Conservation (phyloP, 2,329 filamentous ascomycete species). For the Fusarium sp. region DNA sequence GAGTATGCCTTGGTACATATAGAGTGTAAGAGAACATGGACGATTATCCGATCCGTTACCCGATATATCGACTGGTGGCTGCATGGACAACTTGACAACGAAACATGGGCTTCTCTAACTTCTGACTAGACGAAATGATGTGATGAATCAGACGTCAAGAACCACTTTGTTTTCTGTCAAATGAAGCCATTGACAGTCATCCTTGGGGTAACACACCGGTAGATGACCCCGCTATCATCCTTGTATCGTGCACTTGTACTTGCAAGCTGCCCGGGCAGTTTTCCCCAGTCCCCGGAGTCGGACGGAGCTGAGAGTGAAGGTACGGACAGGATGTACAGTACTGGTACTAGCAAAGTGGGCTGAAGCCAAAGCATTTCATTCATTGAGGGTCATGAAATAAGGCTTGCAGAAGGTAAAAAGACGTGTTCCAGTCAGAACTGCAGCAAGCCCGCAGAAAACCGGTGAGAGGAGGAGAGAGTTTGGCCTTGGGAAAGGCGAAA, state of each 20-base stretch:
- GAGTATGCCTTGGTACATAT: not conserved
- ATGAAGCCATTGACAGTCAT: conserved; percentile 34
- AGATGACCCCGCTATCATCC: conserved; percentile 20
- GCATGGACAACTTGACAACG: conserved; percentile 14
- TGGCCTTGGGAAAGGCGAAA: conserved; percentile 1
- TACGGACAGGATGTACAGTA: not conserved
- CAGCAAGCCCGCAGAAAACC: conserved; percentile 25
- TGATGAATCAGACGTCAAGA: conserved; percentile 35
- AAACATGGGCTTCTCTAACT: conserved; percentile 10
- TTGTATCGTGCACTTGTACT: conserved; percentile 14
- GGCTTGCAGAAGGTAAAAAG: not conserved
- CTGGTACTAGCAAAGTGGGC: conserved; percentile 10
- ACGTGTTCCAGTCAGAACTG: conserved; percentile 15
- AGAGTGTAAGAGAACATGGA: conserved; percentile 4
- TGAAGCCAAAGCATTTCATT: conserved; percentile 10
- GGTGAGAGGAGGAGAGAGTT: conserved; percentile 11
- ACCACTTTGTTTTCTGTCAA: conserved; percentile 8
- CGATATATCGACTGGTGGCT: conserved; percentile 26
- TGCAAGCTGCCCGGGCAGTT: conserved; percentile 12
- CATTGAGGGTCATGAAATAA: not conserved
- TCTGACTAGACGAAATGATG: conserved; percentile 24
- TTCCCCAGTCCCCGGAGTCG: conserved; percentile 40
- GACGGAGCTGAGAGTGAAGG: conserved; percentile 38
- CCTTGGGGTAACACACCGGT: conserved; percentile 16
- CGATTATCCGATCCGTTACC: conserved; percentile 37